phyloP scores from a whole-genome alignment of 805 yeast genomes.

The Scheffersomyces lignosus region DNA sequence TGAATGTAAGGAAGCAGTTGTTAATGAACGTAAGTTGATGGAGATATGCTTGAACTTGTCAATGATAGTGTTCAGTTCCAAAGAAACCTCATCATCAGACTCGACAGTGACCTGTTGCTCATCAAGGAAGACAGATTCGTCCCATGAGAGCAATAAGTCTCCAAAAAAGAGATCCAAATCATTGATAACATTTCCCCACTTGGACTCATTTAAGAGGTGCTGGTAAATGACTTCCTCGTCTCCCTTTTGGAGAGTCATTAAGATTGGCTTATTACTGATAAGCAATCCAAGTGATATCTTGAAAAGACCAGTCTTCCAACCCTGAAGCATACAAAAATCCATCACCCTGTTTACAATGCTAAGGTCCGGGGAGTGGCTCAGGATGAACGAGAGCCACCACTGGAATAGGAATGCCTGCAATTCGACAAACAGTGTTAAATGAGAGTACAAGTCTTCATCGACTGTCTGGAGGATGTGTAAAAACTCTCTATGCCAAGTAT shows the following conservation, averaged over 20 bases:
- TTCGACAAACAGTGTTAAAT: slow-evolving; percentile 44
- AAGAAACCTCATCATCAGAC: slow-evolving; percentile 4
- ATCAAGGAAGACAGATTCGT: slow-evolving; percentile 26
- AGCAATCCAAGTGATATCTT: slow-evolving; percentile 56
- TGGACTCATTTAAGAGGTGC: slow-evolving; percentile 42
- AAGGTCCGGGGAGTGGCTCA: slow-evolving; percentile 59
- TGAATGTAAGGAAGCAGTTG: slow-evolving; percentile 5
- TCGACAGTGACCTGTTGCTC: background rate
- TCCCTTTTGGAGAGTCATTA: slow-evolving; percentile 32
- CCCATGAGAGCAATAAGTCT: slow-evolving; percentile 35
- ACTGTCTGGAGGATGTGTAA: slow-evolving; percentile 38
- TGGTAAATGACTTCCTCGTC: slow-evolving; percentile 46
- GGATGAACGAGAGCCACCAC: slow-evolving; percentile 64
- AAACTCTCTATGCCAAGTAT: slow-evolving; percentile 54
- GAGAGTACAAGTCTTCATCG: slow-evolving; percentile 42
- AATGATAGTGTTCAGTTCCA: slow-evolving; percentile 11
- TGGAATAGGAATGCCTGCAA: slow-evolving; percentile 54
- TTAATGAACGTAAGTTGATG: slow-evolving; percentile 12
- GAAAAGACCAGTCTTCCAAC: slow-evolving; percentile 54
- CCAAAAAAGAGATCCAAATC: slow-evolving; percentile 41
- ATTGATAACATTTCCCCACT: slow-evolving; percentile 43
- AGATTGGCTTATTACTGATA: slow-evolving; percentile 46
- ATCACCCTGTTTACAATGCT: slow-evolving; percentile 47
- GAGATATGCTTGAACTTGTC: slow-evolving; percentile 32
- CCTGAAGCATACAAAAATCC: slow-evolving; percentile 53